Percentiles rank a stretch among this genome's conserved stretches.
phyloP scores from a whole-genome alignment of 768 basidiomycete genomes.

The Naganishia randhawae region DNA sequence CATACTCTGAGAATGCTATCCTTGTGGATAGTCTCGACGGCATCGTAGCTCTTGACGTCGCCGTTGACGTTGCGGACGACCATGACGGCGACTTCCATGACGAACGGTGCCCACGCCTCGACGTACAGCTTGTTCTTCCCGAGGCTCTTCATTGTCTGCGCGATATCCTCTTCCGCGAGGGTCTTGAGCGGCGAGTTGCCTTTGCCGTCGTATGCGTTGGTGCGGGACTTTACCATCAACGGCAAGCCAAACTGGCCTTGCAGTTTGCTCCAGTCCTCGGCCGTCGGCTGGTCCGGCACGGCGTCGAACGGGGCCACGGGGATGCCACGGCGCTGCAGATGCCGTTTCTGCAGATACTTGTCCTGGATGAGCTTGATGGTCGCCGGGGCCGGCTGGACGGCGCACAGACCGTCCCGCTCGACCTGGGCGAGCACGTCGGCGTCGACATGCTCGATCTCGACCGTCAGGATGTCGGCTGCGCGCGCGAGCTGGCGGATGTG shows the following conservation, averaged over 20 bases:
- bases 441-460: conserved; percentile 96
- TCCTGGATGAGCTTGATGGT: conserved; percentile 83
- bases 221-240: conserved; percentile 93
- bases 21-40: conserved; percentile 91
- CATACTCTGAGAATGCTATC: conserved; percentile 90
- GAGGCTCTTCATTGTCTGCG: conserved; percentile 52
- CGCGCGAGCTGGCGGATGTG: conserved; percentile 75
- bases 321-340: conserved; percentile 57
- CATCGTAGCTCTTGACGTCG: conserved; percentile 76
- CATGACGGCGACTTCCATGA: conserved; percentile 91
- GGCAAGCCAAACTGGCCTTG: conserved; percentile 66
- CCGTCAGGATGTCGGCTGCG: conserved; percentile 80
- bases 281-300: conserved; percentile 60
- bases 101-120: conserved; percentile 87
- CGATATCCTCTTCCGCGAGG: conserved; percentile 56
- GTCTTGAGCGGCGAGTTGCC: conserved; percentile 78
- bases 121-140: conserved; percentile 71
- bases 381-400: conserved; percentile 68
- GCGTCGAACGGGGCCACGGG: conserved; percentile 62
- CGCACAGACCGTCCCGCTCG: conserved; percentile 49
- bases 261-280: conserved; percentile 55
- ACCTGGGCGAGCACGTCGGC: conserved; percentile 62
- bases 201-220: conserved; percentile 89
- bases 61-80: conserved; percentile 77
- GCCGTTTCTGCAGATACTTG: conserved; percentile 64